phyloP scores from a whole-genome alignment of 192 early-diverging fungal genomes.

The Rhizoclosmatium globosum region DNA sequence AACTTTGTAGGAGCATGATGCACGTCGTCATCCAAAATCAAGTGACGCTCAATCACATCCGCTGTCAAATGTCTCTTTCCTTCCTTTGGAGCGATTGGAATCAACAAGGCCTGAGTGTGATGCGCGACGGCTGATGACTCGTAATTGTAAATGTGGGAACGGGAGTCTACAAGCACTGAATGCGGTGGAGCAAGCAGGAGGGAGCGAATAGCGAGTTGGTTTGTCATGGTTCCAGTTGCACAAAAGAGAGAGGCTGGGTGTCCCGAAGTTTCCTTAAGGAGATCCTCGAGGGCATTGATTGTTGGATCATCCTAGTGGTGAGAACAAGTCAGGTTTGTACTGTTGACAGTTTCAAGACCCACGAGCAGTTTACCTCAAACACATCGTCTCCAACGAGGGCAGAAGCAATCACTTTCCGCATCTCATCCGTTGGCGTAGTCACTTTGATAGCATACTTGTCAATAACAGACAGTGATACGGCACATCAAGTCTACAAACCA shows the following conservation, averaged over 20 bases:
- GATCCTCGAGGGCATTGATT: constrained; percentile 73
- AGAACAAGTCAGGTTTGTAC: not conserved
- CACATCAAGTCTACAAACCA: not conserved
- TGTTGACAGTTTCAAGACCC: not conserved
- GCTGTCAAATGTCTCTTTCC: constrained; percentile 68
- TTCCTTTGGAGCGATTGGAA: constrained; percentile 66
- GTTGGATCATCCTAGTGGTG: constrained; percentile 77
- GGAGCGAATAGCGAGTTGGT: constrained; percentile 75
- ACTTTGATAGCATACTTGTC: constrained; percentile 40
- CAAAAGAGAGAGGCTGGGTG: constrained; percentile 86
- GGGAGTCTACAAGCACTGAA: constrained; percentile 75
- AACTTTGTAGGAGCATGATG: constrained; percentile 83
- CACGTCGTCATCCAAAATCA: constrained; percentile 73
- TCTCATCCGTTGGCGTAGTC: constrained; percentile 63
- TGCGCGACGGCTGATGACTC: constrained; percentile 85
- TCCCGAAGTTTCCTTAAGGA: constrained; percentile 74
- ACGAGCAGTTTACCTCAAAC: constrained; percentile 39
- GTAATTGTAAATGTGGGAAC: constrained; percentile 81
- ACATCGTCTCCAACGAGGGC: constrained; percentile 74
- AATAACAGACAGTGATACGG: not conserved
- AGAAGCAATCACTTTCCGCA: constrained; percentile 64
- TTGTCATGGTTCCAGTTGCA: constrained; percentile 79
- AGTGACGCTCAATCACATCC: constrained; percentile 62
- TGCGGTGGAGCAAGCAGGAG: constrained; percentile 81
- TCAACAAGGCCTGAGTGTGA: constrained; percentile 74